These are phyloP conservation scores for Paramyrothecium roridum DNA, from an alignment of 2,329 filamentous ascomycete species.

Conservation along the genomic window DNA sequence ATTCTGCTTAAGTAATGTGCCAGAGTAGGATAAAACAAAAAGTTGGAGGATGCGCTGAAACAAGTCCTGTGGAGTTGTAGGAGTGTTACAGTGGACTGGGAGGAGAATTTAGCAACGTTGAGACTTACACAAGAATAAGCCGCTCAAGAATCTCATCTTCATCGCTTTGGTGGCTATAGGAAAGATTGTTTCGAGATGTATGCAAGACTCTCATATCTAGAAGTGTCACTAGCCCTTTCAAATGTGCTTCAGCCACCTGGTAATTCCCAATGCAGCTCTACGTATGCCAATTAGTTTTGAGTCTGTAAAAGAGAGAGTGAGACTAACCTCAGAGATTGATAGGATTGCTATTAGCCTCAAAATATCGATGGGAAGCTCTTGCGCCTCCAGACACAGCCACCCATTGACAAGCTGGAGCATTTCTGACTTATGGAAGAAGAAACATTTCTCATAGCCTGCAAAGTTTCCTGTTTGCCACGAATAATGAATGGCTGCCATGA, in stretches of 20 bases:
- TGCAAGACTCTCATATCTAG: background rate
- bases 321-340: background rate
- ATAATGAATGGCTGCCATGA: background rate
- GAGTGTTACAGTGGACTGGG: too few relatives aligned
- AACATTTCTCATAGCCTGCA: background rate
- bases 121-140: background rate
- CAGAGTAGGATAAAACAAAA: too few relatives aligned
- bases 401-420: background rate
- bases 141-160: background rate
- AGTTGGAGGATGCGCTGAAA: too few relatives aligned
- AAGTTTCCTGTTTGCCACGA: background rate
- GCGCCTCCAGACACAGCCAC: background rate
- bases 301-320: background rate
- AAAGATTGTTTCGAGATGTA: background rate
- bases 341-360: background rate
- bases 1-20: too few relatives aligned
- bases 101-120: too few relatives aligned
- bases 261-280: background rate
- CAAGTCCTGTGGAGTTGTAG: too few relatives aligned
- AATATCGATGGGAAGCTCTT: background rate
- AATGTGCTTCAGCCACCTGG: background rate
- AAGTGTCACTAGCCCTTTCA: background rate
- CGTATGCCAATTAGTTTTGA: background rate
- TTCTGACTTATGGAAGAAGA: background rate
- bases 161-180: background rate